Base-by-base conservation (phyloP, 1,139 yeast genomes). In the Suhomyces anneliseae region DNA sequence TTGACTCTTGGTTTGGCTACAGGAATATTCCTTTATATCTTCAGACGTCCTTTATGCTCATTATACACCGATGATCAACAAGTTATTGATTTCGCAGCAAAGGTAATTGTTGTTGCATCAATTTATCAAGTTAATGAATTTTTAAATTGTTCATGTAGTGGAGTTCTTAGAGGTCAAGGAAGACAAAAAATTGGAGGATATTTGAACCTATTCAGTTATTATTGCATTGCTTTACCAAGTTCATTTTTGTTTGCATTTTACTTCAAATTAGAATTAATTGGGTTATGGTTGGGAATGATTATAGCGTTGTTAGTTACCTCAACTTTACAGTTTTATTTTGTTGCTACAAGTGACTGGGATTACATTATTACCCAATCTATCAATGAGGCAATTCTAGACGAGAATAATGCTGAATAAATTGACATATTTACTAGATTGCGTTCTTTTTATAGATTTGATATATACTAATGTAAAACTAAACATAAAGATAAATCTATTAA, bases 141-240 rank as follows among this genome's bases (percentile, higher is more conserved):
- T 47, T 54, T 83, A 39, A 65, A 82, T 19, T 81, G 86, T 54
- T 66, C 78, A 19, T 73, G 83, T 2, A 82, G 80, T 5, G 89
- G 88, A 2, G 66, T 83, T 27, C 67, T 84, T 47, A 70, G 89
- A 54, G 88, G 85, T 8, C 89, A 83, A 62, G 89, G 88, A 5
- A 66, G 87, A 56, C 89, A 84, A 59, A 74, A 74, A 49, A 79
- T 83, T 51, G 89, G 88, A 3, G 87, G 87, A 2, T 71, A 76
- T 54, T 61, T 83, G 50, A 83, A 82, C 59, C 60, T 84, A 14
- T 60, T 82, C 42, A 70, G 82, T 38, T 84, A 83, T 60, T 84
- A 84, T 55, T 56, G 74, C 8, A 59, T 84, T 45, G 87, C 87
- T 1, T 65, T 84, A 43, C 88, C 89, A 0, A 65, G 71, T 46